phyloP scores from a whole-genome alignment of 305 asterid genomes.

The Solanum hybrid region DNA sequence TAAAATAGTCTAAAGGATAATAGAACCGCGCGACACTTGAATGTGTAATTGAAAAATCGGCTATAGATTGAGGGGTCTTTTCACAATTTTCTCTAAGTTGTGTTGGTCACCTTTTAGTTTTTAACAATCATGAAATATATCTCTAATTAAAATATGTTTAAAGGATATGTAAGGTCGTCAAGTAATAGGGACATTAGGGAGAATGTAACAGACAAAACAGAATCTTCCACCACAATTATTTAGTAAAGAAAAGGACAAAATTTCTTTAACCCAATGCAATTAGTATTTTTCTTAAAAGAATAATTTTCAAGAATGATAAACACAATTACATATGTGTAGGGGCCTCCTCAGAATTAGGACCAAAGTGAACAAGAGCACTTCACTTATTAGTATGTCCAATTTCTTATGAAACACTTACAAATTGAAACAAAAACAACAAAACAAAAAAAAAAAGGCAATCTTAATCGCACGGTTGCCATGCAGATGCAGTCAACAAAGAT shows the following conservation, averaged over 20 bases:
- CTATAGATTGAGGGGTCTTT: too few species aligned
- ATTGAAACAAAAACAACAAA: neutral
- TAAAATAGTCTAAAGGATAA: neutral
- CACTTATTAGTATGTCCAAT: neutral
- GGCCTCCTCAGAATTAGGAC: neutral
- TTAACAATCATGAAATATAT: too few species aligned
- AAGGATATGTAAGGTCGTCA: neutral
- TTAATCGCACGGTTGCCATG: conserved; percentile 68
- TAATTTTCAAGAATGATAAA: neutral
- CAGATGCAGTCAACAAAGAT: conserved; percentile 79
- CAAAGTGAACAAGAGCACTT: neutral
- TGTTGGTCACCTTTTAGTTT: too few species aligned
- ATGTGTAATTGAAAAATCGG: too few species aligned
- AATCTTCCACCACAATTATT: neutral
- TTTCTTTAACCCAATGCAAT: neutral
- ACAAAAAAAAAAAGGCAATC: neutral
- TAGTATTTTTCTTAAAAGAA: neutral
- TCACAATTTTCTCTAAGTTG: too few species aligned
- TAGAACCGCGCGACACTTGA: neutral
- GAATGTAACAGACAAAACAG: neutral
- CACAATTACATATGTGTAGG: neutral
- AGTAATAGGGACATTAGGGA: neutral
- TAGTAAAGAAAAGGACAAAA: neutral
- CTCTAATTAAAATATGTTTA: too few species aligned
- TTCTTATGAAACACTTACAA: neutral